Evolutionary conservation across 1,284 basidiomycete genomes (phyloP), one percentile per base, ranked within the genome.

Genomic region (Prillingera fragicola): DNA sequence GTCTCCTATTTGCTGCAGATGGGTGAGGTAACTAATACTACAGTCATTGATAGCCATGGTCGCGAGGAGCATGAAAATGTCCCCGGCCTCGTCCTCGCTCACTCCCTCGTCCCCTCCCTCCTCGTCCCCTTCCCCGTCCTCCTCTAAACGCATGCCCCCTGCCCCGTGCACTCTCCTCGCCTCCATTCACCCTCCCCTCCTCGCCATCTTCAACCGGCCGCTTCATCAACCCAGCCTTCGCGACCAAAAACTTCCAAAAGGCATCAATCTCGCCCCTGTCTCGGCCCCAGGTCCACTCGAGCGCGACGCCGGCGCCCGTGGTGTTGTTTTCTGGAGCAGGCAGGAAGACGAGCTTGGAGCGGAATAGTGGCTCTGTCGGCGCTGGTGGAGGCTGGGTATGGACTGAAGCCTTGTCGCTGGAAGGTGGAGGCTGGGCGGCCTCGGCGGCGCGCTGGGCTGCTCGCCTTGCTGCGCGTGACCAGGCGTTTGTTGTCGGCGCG

Each of bases 391-490:
- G 21, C 3, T 14, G 5, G 5, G 15, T 18, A 8, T 18, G 25
- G 2, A 8, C 25, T 5, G 17, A 22, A 2, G 25, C 21, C 12
- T 19, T 38, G 17, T 17, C 15, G 36, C 10, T 38, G 24, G n/a
- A n/a, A n/a, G n/a, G n/a, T n/a, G n/a, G n/a, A n/a, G n/a, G 24
- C 23, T 18, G 14, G 18, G 25, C 21, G 6, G n/a, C 18, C 8
- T 18, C 25, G 31, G 12, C 9, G 6, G 32, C 33, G 1, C 34
- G 43, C 32, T 33, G 32, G 14, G 82, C 73, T 8, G 57, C 56
- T 15, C 73, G 60, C 10, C 73, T 41, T 0, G 82, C 85, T 5
- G 77, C 75, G 18, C 87, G 77, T 1, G 85, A 84, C 87, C 87
- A 90, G 0, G 82, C 83, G 55, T 87, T 78, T 10, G 63, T 55